Conservation (phyloP, 148 eudicot species). For the Fagopyrum homotropicum region DNA sequence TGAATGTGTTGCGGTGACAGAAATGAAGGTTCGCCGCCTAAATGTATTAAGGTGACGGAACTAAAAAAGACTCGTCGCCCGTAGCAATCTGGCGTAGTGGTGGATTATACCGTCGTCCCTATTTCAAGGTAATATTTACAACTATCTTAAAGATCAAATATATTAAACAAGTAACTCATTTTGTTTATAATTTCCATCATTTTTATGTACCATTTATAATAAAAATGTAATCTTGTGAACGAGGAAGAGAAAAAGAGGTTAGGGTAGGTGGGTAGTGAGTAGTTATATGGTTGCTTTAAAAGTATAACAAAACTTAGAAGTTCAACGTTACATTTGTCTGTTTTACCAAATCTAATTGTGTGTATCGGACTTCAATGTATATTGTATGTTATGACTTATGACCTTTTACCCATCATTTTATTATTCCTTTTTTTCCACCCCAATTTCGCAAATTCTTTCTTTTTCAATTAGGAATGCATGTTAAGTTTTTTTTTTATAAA, state of each 20-base stretch:
- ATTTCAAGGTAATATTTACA: too few species aligned
- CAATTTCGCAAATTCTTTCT: not conserved
- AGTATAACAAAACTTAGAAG: not conserved
- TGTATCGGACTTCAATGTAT: not conserved
- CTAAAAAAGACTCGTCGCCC: too few species aligned
- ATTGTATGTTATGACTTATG: not conserved
- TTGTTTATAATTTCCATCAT: too few species aligned
- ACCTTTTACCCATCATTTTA: not conserved
- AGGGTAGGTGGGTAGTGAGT: constrained; percentile 1
- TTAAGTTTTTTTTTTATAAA: not conserved
- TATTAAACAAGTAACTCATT: too few species aligned
- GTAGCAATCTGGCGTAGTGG: too few species aligned
- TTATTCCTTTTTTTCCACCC: not conserved
- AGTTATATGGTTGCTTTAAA: constrained; percentile 7
- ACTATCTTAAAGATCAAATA: too few species aligned
- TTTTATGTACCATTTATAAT: too few species aligned
- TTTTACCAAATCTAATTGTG: constrained; percentile 6
- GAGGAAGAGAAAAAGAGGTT: not conserved
- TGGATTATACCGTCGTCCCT: too few species aligned
- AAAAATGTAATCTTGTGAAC: not conserved
- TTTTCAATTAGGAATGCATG: not conserved
- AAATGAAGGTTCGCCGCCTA: too few species aligned
- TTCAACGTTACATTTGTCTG: constrained; percentile 13
- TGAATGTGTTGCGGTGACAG: too few species aligned
- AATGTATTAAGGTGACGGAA: too few species aligned